These are phyloP conservation scores for Pythium folliculosum DNA, from an alignment of 352 stramenopile species.

Conservation along the genomic window DNA sequence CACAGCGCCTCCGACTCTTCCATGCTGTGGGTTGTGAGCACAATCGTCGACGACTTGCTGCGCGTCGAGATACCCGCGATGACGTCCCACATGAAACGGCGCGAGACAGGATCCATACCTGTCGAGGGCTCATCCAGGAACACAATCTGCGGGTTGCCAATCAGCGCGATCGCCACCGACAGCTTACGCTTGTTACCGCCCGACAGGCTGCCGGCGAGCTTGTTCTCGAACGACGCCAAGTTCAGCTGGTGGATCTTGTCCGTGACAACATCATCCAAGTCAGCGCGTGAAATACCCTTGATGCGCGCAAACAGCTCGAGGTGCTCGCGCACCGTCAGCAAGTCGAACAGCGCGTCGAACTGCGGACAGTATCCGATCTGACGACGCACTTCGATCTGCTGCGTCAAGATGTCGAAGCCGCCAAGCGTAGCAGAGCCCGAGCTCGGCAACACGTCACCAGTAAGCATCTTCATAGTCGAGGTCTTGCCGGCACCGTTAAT, in stretches of 20 bases:
- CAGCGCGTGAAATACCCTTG: constrained; percentile 50
- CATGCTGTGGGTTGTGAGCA: constrained; percentile 95
- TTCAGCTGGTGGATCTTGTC: constrained; percentile 77
- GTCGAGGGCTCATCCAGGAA: constrained; percentile 90
- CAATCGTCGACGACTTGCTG: constrained; percentile 57
- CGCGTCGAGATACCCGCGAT: constrained; percentile 59
- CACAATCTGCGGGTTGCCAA: constrained; percentile 89
- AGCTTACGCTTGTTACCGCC: constrained; percentile 94
- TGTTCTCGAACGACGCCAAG: constrained; percentile 67
- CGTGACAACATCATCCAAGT: constrained; percentile 53
- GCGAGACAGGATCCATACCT: constrained; percentile 91
- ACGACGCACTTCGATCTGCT: constrained; percentile 71
- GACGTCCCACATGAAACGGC: constrained; percentile 91
- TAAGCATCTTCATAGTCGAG: constrained; percentile 96
- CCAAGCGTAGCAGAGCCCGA: constrained; percentile 51
- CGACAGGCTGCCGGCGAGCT: constrained; percentile 63
- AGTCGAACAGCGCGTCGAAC: constrained; percentile 85
- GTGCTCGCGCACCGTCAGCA: constrained; percentile 76
- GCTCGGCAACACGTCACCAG: constrained; percentile 74
- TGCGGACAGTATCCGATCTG: constrained; percentile 94
- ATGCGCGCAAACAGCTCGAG: constrained; percentile 79
- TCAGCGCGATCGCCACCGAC: constrained; percentile 92
- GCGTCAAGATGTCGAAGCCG: constrained; percentile 74
- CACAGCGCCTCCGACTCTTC: constrained; percentile 87
- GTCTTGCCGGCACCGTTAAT: constrained; percentile 96